Evolutionary conservation across 1,139 yeast species (phyloP), one percentile per base, ranked within the genome.

Genomic region (Debaryomycetaceae sp.): DNA sequence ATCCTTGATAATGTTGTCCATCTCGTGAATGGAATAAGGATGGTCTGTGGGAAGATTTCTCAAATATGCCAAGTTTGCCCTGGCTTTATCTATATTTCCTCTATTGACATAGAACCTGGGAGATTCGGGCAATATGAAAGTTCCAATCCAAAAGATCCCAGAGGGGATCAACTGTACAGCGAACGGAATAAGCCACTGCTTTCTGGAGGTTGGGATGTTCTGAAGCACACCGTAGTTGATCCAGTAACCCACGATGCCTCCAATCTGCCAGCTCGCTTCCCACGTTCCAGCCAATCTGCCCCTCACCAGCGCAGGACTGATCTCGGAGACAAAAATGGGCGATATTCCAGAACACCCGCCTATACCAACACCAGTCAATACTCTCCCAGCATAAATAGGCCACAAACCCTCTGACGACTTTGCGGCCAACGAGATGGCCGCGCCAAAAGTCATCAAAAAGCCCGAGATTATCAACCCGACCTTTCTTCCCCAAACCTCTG

Each of bases 181-280:
- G 47, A 68, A 63, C 4, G 75, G 74, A 31, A 66, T 64, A 37
- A 60, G 44, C 75, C 73, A 69, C 48, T 68, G 73, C 38, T 52
- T 56, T 30, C 55, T 46, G 13, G 54, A 41, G 11, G 40, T 13
- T 1, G 60, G 58, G 11, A 63, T 50, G 33, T 50, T 49, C 42
- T 54, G 62, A 31, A 59, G 57, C 2, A 66, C 64, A 43, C 79
- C 81, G 53, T 65, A 72, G 41, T 63, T 62, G 39, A 65, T 64
- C 76, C 80, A 57, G 55, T 71, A 38, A 46, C 75, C 78, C 45
- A 70, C 66, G 45, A 75, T 59, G 27, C 73, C 78, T 46, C 82
- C 82, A 42, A 75, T 64, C 47, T 75, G 76, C 67, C 81, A 75
- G 23, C 76, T 66, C 44, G 76, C 66, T 54, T 78, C 83, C 62